phyloP scores from a whole-genome alignment of 2,329 filamentous ascomycete species.

The Cercospora zeina region DNA sequence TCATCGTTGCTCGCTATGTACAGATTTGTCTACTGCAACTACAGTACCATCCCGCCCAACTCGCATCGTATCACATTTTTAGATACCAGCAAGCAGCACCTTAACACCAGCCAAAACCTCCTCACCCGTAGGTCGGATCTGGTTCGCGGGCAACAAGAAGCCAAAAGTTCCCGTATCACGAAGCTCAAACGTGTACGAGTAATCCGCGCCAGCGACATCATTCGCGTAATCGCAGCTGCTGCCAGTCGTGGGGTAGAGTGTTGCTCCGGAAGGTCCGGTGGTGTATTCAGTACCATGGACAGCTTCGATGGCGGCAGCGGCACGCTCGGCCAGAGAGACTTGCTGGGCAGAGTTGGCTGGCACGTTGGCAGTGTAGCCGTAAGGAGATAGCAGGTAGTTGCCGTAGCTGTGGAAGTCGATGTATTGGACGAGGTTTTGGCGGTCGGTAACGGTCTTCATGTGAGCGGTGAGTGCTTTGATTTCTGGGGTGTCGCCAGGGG shows the following conservation, averaged over 20 bases:
- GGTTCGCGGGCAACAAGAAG: conserved; percentile 52
- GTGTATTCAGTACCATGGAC: conserved; percentile 52
- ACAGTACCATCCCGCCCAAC: too few species aligned
- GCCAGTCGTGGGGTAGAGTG: conserved; percentile 55
- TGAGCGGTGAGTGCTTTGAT: conserved; percentile 53
- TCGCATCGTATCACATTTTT: neutral
- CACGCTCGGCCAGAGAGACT: conserved; percentile 54
- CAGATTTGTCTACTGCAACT: too few species aligned
- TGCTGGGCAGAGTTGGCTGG: conserved; percentile 51
- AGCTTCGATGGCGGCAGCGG: conserved; percentile 56
- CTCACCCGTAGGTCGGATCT: conserved; percentile 51
- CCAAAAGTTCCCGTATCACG: conserved; percentile 52
- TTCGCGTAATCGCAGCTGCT: conserved; percentile 49
- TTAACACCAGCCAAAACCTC: conserved; percentile 51
- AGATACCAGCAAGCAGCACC: conserved; percentile 26
- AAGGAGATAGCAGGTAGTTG: conserved; percentile 60
- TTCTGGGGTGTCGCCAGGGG: conserved; percentile 53
- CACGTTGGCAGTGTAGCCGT: conserved; percentile 60
- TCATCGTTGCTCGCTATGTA: neutral
- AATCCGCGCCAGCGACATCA: conserved; percentile 47
- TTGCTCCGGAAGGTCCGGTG: conserved; percentile 54
- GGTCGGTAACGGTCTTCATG: conserved; percentile 47
- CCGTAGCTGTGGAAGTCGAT: conserved; percentile 67
- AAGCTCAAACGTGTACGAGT: conserved; percentile 53
- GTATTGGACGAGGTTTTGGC: conserved; percentile 59